Base-by-base conservation (phyloP, 2,329 filamentous ascomycete species). In the Coniochaeta prunicola region DNA sequence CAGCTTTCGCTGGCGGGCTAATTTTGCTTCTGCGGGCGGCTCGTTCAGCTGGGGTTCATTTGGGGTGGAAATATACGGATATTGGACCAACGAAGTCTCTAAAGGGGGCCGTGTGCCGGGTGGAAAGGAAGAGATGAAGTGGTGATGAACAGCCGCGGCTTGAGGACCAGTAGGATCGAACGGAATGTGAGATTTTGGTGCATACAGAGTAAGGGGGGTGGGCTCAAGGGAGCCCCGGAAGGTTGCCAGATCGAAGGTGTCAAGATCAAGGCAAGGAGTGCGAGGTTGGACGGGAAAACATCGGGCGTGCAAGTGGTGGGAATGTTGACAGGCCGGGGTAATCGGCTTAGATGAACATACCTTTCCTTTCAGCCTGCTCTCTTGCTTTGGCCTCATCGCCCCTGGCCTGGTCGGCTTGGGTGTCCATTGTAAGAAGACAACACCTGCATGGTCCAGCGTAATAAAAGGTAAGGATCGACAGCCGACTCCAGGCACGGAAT, bases 1-100 rank as follows among this genome's bases (percentile, higher is more conserved):
- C 58, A 66, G 64, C 36, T 69, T 64, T 57, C 69, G 60, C 57
- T 69, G 59, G 58, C 61, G 61, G 60, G 66, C 64, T 53, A 64
- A 48, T 55, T 67, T 70, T 7, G 65, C 67, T 61, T 70, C 71
- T 74, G 36, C 1, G 40, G 21, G 40, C 12, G 21, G 40, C 2
- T 45, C n/a, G 58, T 53, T n/a, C 42, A 30, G 9, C 53, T 24
- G 54, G 30, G 56, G 53, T 34, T 50, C 21, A 45, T 26, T 34
- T 24, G 53, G n/a, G n/a, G 33, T 19, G 40, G 24, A 24, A 42
- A 24, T 26, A 34, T 12, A 15, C 21, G 40, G 40, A 45, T 24
- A 45, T 38, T n/a, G n/a, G 36, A 38, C 36, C 4, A 36, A 9
- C 15, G 36, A n/a, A 15, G 36, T 15, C 2, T n/a, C 5, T 38